Evolutionary conservation across 2,329 filamentous ascomycete genomes (phyloP), one percentile per base, ranked within the genome.

Genomic region (Bipolaris oryzae): DNA sequence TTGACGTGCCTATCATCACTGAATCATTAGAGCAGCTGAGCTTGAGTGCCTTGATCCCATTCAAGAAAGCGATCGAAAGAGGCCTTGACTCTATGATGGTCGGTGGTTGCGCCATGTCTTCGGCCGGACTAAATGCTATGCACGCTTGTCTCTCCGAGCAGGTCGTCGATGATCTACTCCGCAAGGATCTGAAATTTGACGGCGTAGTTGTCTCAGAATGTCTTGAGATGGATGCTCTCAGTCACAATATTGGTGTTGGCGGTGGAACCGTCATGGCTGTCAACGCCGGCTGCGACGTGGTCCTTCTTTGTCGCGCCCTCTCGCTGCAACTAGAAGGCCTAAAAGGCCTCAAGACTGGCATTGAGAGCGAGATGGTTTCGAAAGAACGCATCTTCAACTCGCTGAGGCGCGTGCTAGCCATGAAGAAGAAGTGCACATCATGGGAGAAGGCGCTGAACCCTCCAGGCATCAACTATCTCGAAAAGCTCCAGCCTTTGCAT

Each of bases 181-280:
- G 94, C n/a, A 89, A 89, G 57, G 92, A 97, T 63, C 84, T 98
- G 21, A 89, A 90, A 2, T 98, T 98, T 68, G 86, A 91, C 47
- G 94, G 94, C 1, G 93, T 98, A 2, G 92, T 95, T 21, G 92
- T 98, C 47, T 97, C 93, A 0, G 94, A 98, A 72, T 98, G 94
- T 64, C 79, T 98, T 7, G 94, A 97, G 74, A 98, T 98, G 94
- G 93, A 97, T 71, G 92, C 93, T 0, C 84, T 98, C 7, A 95
- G 92, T 62, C 91, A 96, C 71, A 96, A 97, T 68, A 95, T 98
- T 47, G 94, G 94, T n/a, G 92, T 99, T 16, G 92, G 94, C 65
- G 94, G 95, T 38, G 95, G 95, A 11, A 96, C 94, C 0, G 92
- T 98, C 66, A 97, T 97, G 92, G 95, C 95, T 3, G 91, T 97